Conservation (phyloP, 257 asterid species). For the Solanum chiquidenum region DNA sequence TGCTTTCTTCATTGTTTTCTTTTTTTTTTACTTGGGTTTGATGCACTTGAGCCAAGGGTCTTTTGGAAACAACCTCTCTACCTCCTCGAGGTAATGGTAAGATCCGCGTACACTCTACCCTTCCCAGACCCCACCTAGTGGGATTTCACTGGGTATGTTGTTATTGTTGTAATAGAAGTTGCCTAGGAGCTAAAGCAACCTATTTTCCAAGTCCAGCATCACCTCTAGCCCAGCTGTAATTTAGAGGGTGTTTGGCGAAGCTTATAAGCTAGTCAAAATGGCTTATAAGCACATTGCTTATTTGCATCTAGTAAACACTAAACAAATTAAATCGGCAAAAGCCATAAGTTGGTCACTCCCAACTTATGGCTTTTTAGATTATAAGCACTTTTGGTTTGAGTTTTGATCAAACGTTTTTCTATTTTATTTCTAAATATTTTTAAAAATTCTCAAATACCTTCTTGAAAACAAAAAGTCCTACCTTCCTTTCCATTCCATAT, state of each 20-base stretch:
- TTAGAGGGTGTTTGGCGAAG: neutral
- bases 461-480: neutral
- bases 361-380: neutral
- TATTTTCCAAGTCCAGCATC: neutral
- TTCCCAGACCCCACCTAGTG: neutral
- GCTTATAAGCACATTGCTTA: neutral
- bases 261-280: neutral
- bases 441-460: neutral
- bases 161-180: neutral
- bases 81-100: neutral
- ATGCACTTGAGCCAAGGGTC: neutral
- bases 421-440: neutral
- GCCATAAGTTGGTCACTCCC: neutral
- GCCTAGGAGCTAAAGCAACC: neutral
- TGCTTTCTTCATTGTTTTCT: neutral
- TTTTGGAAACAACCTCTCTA: neutral
- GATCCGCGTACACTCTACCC: neutral
- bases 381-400: neutral
- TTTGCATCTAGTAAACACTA: neutral
- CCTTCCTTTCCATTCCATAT: neutral
- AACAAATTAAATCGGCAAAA: neutral
- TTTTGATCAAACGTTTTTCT: neutral
- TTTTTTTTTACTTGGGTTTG: neutral
- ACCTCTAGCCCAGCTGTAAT: neutral
- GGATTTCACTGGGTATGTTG: neutral